Evolutionary conservation across 345 rosid species (phyloP), one percentile per base, ranked within the genome.

Genomic region (Citrus maxima): DNA sequence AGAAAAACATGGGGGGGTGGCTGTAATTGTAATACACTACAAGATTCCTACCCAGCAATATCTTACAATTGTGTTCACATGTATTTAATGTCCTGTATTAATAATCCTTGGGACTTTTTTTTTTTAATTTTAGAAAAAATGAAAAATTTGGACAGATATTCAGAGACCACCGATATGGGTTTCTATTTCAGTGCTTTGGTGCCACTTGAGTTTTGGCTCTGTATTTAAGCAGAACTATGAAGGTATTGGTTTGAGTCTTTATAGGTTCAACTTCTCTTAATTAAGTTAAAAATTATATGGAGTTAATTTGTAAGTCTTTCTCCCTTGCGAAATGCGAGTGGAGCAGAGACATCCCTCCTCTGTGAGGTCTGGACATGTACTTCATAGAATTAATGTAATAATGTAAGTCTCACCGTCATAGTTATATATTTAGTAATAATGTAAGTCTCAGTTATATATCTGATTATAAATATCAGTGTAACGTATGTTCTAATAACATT

Each of bases 401-500:
- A 32, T 32, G 0, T 32, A 32, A 32, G 5, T 32, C 5, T 32
- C 0, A 32, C 5, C 5, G 34, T 32, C 5, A 5, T 5, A 4
- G 5, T 32, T 32, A 32, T 32, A 4, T 4, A 32, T 32, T 32
- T 32, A 5, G 5, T 32, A 32, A 32, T 32, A 32, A 32, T 32
- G 34, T 32, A 4, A 32, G 34, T 32, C 0, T 32, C 0, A 32
- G 0, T 32, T 32, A 32, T 32, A 4, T 32, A 32, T 32, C 0
- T 32, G 0, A 32, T 32, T 32, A 0, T 32, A 32, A 32, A 32
- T 32, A 32, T 32, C 34, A 32, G 0, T 32, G 5, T 32, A 32
- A 32, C 4, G 0, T 32, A 0, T 32, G 0, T 0, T 32, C 0
- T 32, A 32, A 32, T 32, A 32, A 32, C 5, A 32, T 0, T 32